Percentiles rank a stretch among this genome's conserved stretches.
Conservation (phyloP, 139 green algal genomes). For the Micromonas commoda region DNA sequence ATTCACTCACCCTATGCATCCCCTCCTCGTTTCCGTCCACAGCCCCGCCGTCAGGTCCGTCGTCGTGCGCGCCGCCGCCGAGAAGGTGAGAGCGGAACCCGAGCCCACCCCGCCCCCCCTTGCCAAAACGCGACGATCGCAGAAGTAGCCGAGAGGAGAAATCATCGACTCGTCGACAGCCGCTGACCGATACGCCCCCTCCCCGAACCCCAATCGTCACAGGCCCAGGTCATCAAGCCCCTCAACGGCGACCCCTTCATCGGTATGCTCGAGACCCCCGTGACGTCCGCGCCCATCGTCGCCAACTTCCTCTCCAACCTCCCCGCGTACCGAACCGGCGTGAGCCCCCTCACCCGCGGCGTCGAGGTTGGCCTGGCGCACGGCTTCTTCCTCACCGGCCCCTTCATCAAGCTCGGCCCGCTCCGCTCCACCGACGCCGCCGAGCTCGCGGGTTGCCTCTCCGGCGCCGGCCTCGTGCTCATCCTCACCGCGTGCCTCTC, state of each 20-base stretch:
- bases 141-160: no score
- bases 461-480: conserved; percentile 78
- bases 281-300: conserved; percentile 86
- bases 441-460: conserved; percentile 75
- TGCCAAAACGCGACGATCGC: no score
- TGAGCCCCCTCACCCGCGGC: conserved; percentile 86
- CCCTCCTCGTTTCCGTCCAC: background rate
- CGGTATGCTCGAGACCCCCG: conserved; percentile 91
- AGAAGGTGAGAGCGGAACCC: background rate
- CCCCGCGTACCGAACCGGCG: conserved; percentile 87
- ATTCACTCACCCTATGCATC: background rate
- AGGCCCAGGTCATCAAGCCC: conserved; percentile 74
- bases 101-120: no score
- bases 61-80: background rate
- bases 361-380: conserved; percentile 96
- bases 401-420: conserved; percentile 84
- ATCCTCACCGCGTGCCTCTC: conserved; percentile 84
- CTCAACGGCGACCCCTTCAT: conserved; percentile 96
- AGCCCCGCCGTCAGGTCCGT: background rate
- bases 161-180: no score
- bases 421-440: conserved; percentile 57
- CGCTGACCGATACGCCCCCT: background rate
- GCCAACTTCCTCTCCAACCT: conserved; percentile 88
- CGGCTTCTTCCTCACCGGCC: conserved; percentile 87
- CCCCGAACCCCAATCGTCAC: background rate